phyloP scores from a whole-genome alignment of 495 filamentous ascomycete genomes.

The Bathelium albidoporum region DNA sequence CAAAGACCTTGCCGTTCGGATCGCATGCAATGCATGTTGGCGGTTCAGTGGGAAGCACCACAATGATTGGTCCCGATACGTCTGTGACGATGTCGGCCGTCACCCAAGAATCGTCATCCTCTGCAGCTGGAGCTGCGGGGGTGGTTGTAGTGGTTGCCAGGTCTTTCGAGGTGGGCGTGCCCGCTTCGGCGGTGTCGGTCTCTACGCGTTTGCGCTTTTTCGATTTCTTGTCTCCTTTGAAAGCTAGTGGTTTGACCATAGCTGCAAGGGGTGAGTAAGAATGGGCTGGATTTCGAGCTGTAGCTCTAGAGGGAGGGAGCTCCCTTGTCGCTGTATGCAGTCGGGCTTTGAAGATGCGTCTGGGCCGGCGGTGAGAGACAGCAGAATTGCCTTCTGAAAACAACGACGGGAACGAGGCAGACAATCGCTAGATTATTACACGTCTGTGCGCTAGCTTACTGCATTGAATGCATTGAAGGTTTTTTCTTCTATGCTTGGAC shows the following conservation, averaged over 20 bases:
- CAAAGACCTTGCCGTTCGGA: conserved; percentile 72
- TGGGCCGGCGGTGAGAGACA: background rate
- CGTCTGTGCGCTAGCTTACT: background rate
- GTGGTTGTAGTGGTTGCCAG: conserved; percentile 28
- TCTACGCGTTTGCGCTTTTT: conserved; percentile 76
- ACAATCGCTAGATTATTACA: background rate
- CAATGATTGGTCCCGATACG: conserved; percentile 71
- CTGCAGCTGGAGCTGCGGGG: conserved; percentile 33
- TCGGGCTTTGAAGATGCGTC: background rate
- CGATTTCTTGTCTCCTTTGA: conserved; percentile 91
- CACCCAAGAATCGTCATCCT: conserved; percentile 80
- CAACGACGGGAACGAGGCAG: background rate
- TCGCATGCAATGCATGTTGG: conserved; percentile 74
- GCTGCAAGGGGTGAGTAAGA: background rate
- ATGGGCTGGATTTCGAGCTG: background rate
- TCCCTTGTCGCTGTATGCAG: background rate
- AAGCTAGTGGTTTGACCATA: conserved; percentile 72
- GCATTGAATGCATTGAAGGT: background rate
- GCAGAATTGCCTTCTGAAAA: background rate
- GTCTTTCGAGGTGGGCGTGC: conserved; percentile 31
- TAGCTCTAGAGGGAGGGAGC: background rate
- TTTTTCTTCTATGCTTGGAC: background rate
- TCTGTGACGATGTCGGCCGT: conserved; percentile 66
- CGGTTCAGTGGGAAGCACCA: conserved; percentile 60
- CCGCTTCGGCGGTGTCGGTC: conserved; percentile 30